Percentiles rank a stretch among this genome's conserved stretches.
Evolutionary conservation across 1,284 basidiomycete species (phyloP).

Genomic region (Cutaneotrichosporon curvatum): DNA sequence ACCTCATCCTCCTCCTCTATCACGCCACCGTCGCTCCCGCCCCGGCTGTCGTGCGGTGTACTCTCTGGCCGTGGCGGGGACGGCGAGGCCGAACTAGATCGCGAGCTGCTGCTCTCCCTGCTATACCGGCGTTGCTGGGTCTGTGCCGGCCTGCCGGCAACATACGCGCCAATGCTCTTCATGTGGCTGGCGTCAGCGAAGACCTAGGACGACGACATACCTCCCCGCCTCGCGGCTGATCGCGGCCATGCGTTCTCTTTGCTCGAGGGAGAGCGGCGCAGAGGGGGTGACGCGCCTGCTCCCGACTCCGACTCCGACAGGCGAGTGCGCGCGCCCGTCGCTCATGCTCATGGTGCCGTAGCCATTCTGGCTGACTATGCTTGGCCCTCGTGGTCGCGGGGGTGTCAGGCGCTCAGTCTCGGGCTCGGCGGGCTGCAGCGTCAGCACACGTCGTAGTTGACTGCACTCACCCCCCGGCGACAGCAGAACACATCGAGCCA

Average conservation of each 20-base stretch:
- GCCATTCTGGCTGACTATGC: constrained; percentile 4
- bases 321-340: not conserved
- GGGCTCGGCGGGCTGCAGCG: too few relatives aligned
- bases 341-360: constrained; percentile 16
- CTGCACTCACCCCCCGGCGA: too few relatives aligned
- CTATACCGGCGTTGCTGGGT: too few relatives aligned
- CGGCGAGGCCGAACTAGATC: not conserved
- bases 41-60: too few relatives aligned
- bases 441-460: too few relatives aligned
- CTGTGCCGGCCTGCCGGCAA: not conserved
- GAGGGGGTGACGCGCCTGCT: too few relatives aligned
- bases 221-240: constrained; percentile 13
- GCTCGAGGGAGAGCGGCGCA: constrained; percentile 1
- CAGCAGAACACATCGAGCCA: too few relatives aligned
- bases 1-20: constrained; percentile 2
- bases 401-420: constrained; percentile 11
- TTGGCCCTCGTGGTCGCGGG: constrained; percentile 4
- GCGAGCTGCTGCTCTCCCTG: not conserved
- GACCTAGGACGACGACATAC: constrained; percentile 4
- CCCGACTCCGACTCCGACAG: too few relatives aligned
- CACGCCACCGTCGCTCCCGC: too few relatives aligned
- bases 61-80: too few relatives aligned
- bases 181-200: constrained; percentile 5
- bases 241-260: constrained; percentile 12
- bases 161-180: constrained; percentile 2